phyloP scores from a whole-genome alignment of 768 basidiomycete species.

The Lactarius sanguifluus region DNA sequence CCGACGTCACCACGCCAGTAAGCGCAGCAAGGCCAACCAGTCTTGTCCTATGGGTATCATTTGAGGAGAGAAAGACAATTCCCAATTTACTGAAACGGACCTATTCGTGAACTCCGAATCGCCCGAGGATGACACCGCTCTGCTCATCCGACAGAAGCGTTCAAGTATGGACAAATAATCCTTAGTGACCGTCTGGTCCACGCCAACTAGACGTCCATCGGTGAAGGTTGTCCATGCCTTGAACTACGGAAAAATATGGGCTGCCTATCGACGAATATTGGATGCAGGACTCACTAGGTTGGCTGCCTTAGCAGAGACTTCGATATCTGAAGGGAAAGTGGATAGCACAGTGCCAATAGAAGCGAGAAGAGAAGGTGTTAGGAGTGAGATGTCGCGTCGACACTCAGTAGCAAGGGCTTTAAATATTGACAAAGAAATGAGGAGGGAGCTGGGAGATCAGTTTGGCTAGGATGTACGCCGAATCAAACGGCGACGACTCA shows the following conservation, averaged over 20 bases:
- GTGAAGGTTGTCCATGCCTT: conserved; percentile 92
- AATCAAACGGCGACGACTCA: conserved; percentile 42
- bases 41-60: conserved; percentile 55
- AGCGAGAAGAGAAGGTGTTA: conserved; percentile 67
- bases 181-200: conserved; percentile 65
- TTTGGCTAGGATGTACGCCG: conserved; percentile 9
- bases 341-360: conserved; percentile 59
- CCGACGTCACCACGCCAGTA: conserved; percentile 76
- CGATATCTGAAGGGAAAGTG: conserved; percentile 62
- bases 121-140: conserved; percentile 43
- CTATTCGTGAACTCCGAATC: conserved; percentile 78
- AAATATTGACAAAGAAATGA: conserved; percentile 82
- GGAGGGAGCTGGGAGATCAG: conserved; percentile 53
- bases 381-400: conserved; percentile 73
- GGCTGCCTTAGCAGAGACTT: conserved; percentile 74
- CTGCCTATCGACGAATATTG: background rate
- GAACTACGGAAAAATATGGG: conserved; percentile 52
- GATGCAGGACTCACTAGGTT: conserved; percentile 59
- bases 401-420: conserved; percentile 85
- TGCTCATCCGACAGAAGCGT: conserved; percentile 64
- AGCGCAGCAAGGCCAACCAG: conserved; percentile 85
- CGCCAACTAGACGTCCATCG: conserved; percentile 78
- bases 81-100: conserved; percentile 40
- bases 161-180: conserved; percentile 68
- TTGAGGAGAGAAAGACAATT: conserved; percentile 4